Percentiles rank a stretch among this genome's conserved stretches.
These are phyloP conservation scores for Prototheca cutis DNA, from an alignment of 163 green algal genomes.

Conservation along the genomic window DNA sequence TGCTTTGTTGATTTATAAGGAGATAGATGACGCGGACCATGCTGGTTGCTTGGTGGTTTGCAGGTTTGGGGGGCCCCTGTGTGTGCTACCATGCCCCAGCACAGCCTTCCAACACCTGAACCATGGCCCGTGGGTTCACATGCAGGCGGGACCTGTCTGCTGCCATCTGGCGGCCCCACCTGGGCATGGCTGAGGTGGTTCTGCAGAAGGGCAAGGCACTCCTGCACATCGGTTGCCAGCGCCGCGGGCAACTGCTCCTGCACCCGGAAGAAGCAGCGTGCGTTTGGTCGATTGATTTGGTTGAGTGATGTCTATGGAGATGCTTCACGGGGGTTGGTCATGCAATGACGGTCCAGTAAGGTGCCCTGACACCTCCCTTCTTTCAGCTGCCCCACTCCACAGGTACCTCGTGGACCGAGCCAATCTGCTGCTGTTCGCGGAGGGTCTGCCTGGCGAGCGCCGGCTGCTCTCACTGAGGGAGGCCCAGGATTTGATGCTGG, in stretches of 20 bases:
- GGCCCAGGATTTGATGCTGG: slow-evolving; percentile 15
- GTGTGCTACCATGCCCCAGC: too few species aligned
- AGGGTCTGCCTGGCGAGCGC: slow-evolving; percentile 7
- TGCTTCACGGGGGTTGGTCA: too few species aligned
- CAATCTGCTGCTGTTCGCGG: slow-evolving; percentile 42
- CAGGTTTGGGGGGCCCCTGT: too few species aligned
- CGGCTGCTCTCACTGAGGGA: slow-evolving; percentile 32
- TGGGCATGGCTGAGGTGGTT: slow-evolving; percentile 37
- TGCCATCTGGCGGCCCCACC: slow-evolving; percentile 38
- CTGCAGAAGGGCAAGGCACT: slow-evolving; percentile 21
- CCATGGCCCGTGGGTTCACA: too few species aligned
- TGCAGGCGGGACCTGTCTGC: slow-evolving; percentile 39
- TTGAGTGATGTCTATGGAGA: background rate
- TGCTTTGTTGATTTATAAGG: too few species aligned
- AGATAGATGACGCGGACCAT: too few species aligned
- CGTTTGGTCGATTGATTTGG: slow-evolving; percentile 8
- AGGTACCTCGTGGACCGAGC: slow-evolving; percentile 44
- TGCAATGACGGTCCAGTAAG: background rate
- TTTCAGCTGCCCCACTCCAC: too few species aligned
- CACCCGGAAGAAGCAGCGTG: slow-evolving; percentile 40
- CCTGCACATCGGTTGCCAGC: slow-evolving; percentile 23
- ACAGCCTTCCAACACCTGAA: too few species aligned
- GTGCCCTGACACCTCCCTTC: too few species aligned
- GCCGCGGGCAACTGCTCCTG: slow-evolving; percentile 25
- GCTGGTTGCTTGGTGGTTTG: too few species aligned